Percentiles rank a stretch among this genome's conserved stretches.
These are phyloP conservation scores for Coemansia sp. DNA, from an alignment of 192 early-diverging fungal species.

Conservation along the genomic window DNA sequence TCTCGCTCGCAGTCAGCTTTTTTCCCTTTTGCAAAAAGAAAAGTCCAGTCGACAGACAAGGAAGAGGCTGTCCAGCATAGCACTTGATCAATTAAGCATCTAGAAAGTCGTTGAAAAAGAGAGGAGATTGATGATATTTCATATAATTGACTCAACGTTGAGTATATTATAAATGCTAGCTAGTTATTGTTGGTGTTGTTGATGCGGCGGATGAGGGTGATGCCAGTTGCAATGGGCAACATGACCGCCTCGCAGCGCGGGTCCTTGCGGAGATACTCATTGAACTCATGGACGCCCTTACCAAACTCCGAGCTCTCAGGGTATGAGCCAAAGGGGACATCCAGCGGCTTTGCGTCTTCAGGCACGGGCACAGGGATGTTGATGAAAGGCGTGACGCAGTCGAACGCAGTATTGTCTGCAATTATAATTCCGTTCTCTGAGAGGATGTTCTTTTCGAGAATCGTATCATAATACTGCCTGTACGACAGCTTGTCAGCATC, in stretches of 20 bases:
- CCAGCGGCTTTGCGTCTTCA: slow-evolving; percentile 10
- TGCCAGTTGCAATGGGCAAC: slow-evolving; percentile 58
- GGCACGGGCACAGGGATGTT: slow-evolving; percentile 18
- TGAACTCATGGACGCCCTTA: slow-evolving; percentile 57
- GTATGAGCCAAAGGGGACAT: slow-evolving; percentile 5
- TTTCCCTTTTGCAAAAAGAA: no score
- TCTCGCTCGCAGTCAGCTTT: no score
- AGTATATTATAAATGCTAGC: not conserved
- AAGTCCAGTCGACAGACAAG: no score
- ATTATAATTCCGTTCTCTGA: slow-evolving; percentile 61
- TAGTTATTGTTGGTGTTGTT: slow-evolving; percentile 7
- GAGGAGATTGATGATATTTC: no score
- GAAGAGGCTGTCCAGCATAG: no score
- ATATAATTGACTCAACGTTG: no score
- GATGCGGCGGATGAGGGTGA: slow-evolving; percentile 14
- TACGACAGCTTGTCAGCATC: slow-evolving; percentile 76
- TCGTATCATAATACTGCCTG: slow-evolving; percentile 61
- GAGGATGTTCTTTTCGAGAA: slow-evolving; percentile 63
- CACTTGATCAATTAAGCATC: no score
- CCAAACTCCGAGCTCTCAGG: not conserved
- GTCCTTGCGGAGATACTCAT: slow-evolving; percentile 63
- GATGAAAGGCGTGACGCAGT: slow-evolving; percentile 22
- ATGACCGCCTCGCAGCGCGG: slow-evolving; percentile 59
- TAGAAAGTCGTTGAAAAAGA: no score
- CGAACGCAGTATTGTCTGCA: slow-evolving; percentile 61